Evolutionary conservation across 1,284 basidiomycete genomes (phyloP).

Genomic region (Cutaneotrichosporon daszewskae): DNA sequence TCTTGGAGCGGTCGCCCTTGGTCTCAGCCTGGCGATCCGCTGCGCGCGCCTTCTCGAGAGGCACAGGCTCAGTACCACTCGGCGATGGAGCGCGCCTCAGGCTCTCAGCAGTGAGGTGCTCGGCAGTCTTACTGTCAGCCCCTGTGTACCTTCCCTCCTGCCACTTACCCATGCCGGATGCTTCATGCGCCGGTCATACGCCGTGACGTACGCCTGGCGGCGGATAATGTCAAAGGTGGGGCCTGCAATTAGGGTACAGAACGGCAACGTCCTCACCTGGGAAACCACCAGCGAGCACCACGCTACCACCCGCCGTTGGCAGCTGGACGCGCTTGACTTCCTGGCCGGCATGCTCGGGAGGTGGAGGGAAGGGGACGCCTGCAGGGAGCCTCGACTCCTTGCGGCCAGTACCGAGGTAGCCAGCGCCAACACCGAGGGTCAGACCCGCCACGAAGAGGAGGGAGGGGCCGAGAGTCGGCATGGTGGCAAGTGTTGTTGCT

Average conservation of each 20-base stretch:
- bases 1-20: constrained; percentile 65
- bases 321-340: constrained; percentile 16
- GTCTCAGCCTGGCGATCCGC: constrained; percentile 40
- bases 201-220: constrained; percentile 76
- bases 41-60: constrained; percentile 32
- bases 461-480: constrained; percentile 44
- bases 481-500: no score
- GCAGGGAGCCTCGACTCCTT: constrained; percentile 4
- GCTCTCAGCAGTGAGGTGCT: constrained; percentile 76
- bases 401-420: constrained; percentile 30
- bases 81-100: constrained; percentile 54
- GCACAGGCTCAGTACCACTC: constrained; percentile 25
- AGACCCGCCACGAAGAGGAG: constrained; percentile 46
- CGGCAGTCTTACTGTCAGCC: constrained; percentile 65
- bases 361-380: constrained; percentile 16
- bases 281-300: constrained; percentile 35
- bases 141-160: no score
- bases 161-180: constrained; percentile 84
- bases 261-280: constrained; percentile 37
- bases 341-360: constrained; percentile 21
- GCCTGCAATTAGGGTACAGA: constrained; percentile 51
- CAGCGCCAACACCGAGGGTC: constrained; percentile 41
- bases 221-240: constrained; percentile 75
- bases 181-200: constrained; percentile 81
- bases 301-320: constrained; percentile 30